Conservation (phyloP, 2,329 filamentous ascomycete species). For the Rachicladosporium sp. region DNA sequence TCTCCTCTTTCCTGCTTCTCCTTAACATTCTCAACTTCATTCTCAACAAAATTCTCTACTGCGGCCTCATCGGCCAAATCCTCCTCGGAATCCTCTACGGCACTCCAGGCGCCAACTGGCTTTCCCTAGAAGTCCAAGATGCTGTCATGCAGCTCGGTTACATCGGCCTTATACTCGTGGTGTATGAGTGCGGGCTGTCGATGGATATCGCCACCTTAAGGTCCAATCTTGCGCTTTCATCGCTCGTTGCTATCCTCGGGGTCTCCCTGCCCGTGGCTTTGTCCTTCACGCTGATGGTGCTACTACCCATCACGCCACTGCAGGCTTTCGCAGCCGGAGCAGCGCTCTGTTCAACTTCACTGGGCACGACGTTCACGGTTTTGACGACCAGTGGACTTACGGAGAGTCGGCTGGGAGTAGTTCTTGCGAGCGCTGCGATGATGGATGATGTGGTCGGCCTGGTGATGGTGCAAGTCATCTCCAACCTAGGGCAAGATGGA, state of each 20-base stretch:
- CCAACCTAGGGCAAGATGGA: conserved; percentile 13
- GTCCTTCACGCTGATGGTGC: conserved; percentile 31
- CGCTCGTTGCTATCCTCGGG: conserved; percentile 32
- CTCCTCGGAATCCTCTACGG: conserved; percentile 60
- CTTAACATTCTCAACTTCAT: conserved; percentile 13
- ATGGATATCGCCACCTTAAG: conserved; percentile 43
- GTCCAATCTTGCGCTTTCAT: conserved; percentile 49
- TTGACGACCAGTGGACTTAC: conserved; percentile 29
- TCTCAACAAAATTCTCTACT: conserved; percentile 45
- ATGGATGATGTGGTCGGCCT: conserved; percentile 37
- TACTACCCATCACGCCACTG: conserved; percentile 28
- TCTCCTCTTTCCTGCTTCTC: conserved; percentile 44
- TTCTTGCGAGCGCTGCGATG: conserved; percentile 35
- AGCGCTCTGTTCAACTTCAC: conserved; percentile 16
- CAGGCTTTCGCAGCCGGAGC: conserved; percentile 20
- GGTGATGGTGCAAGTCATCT: conserved; percentile 28
- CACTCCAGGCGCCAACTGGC: conserved; percentile 50
- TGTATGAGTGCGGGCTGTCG: conserved; percentile 56
- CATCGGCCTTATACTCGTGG: conserved; percentile 57
- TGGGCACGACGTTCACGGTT: conserved; percentile 26
- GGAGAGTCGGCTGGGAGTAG: conserved; percentile 32
- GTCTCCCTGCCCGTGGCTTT: conserved; percentile 36
- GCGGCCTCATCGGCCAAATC: conserved; percentile 60
- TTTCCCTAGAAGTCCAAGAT: conserved; percentile 40
- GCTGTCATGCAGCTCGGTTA: conserved; percentile 57